A percentile compares a stretch with the other conserved stretches of the same genome.
Conservation (phyloP, 768 basidiomycete species). For the Rhodotorula sphaerocarpa region DNA sequence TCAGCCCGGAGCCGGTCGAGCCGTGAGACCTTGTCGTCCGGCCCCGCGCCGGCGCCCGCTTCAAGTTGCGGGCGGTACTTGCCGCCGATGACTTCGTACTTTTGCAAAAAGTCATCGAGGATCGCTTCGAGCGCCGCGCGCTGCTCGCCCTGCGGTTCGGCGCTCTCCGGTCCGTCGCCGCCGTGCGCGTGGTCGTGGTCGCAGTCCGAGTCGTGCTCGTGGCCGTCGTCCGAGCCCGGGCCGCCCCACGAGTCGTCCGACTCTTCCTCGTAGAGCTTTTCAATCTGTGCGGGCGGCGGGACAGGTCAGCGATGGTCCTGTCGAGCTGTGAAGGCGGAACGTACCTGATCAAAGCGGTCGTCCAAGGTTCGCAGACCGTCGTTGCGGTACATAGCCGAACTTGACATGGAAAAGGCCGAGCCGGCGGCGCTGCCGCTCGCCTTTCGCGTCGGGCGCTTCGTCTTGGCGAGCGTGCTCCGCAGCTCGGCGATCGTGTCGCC, state of each 20-base stretch:
- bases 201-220: constrained; percentile 41
- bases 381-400: constrained; percentile 88
- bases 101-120: constrained; percentile 86
- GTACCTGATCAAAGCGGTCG: constrained; percentile 85
- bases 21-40: constrained; percentile 58
- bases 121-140: constrained; percentile 68
- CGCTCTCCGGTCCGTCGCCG: constrained; percentile 56
- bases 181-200: constrained; percentile 52
- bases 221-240: constrained; percentile 45
- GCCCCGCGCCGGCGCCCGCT: constrained; percentile 43
- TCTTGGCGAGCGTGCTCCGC: constrained; percentile 56
- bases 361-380: constrained; percentile 80
- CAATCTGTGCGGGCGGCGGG: constrained; percentile 50
- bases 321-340: constrained; percentile 24
- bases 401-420: constrained; percentile 93
- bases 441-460: constrained; percentile 58
- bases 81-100: constrained; percentile 82
- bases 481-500: constrained; percentile 74
- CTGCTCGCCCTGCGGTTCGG: background rate
- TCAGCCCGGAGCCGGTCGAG: constrained; percentile 68
- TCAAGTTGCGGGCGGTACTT: constrained; percentile 62
- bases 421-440: constrained; percentile 49
- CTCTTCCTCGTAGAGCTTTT: constrained; percentile 65
- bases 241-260: constrained; percentile 51
- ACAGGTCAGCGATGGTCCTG: too few relatives aligned